Evolutionary conservation across 164 flowering plant species (phyloP).

Genomic region (Hamamelis virginiana): DNA sequence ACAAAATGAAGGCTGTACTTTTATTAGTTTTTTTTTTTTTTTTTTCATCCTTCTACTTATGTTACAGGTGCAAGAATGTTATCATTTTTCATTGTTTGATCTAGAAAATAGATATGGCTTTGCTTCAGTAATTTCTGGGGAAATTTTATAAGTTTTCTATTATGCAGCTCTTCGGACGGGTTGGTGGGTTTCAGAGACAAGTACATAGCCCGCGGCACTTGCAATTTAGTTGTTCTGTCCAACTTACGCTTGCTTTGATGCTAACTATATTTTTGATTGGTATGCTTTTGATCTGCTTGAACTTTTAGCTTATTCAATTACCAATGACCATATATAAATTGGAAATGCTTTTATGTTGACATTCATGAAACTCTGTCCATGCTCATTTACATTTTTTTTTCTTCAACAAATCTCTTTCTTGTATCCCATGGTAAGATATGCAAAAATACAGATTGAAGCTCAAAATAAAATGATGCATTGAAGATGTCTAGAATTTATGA

Average conservation of each 20-base stretch:
- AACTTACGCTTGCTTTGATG: conserved; percentile 48
- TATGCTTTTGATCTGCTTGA: conserved; percentile 25
- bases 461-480: no score
- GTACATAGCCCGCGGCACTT: conserved; percentile 34
- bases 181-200: conserved; percentile 41
- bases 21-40: no score
- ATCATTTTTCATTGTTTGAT: not conserved
- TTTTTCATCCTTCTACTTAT: no score
- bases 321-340: no score
- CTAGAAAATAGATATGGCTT: not conserved
- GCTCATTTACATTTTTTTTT: not conserved
- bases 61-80: no score
- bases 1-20: no score
- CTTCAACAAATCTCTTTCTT: no score
- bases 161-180: conserved; percentile 50
- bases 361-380: not conserved
- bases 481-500: no score
- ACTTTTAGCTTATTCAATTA: not conserved
- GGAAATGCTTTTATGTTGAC: not conserved
- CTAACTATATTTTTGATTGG: conserved; percentile 64
- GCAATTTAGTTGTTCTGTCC: conserved; percentile 47
- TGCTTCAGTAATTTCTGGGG: conserved; percentile 5
- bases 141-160: conserved; percentile 11
- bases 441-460: no score
- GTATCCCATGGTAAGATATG: no score